Conservation (phyloP, 2,329 filamentous ascomycete genomes). For the Dothiorella sarmentorum region DNA sequence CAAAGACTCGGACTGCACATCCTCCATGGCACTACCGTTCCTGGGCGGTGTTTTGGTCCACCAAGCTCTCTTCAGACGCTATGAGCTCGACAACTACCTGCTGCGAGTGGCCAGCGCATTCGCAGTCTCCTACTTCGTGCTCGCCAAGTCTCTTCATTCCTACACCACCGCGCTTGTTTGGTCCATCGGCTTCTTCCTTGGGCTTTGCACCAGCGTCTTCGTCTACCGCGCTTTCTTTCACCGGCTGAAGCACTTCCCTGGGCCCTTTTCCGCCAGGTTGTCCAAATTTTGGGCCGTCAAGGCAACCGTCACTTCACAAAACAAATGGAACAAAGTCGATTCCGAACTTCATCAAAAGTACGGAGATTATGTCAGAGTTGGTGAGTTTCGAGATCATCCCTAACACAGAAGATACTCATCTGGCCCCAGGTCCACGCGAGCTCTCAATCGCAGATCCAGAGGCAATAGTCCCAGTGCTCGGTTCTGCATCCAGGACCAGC, state of each 20-base stretch:
- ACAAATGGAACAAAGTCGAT: background rate
- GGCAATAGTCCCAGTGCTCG: conserved; percentile 21
- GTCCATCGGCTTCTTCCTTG: background rate
- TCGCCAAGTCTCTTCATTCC: background rate
- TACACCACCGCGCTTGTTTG: background rate
- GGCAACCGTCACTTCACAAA: background rate
- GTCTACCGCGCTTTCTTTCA: conserved; percentile 16
- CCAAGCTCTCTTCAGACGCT: background rate
- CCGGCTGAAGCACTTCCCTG: conserved; percentile 8
- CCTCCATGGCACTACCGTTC: background rate
- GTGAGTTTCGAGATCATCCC: background rate
- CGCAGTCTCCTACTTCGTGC: background rate
- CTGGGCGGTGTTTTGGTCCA: background rate
- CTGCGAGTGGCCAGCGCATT: background rate
- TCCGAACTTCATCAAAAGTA: conserved; percentile 1
- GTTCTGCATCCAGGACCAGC: background rate
- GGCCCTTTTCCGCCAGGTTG: background rate
- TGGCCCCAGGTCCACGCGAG: conserved; percentile 25
- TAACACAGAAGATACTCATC: background rate
- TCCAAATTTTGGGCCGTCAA: conserved; percentile 14
- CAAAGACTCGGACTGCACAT: background rate
- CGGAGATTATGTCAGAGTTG: conserved; percentile 17
- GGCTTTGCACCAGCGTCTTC: background rate
- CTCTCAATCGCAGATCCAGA: conserved; percentile 27
- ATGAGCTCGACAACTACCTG: conserved; percentile 11